Conservation (phyloP, 1,284 basidiomycete species). For the Anthracocystis panici-leucophaei region DNA sequence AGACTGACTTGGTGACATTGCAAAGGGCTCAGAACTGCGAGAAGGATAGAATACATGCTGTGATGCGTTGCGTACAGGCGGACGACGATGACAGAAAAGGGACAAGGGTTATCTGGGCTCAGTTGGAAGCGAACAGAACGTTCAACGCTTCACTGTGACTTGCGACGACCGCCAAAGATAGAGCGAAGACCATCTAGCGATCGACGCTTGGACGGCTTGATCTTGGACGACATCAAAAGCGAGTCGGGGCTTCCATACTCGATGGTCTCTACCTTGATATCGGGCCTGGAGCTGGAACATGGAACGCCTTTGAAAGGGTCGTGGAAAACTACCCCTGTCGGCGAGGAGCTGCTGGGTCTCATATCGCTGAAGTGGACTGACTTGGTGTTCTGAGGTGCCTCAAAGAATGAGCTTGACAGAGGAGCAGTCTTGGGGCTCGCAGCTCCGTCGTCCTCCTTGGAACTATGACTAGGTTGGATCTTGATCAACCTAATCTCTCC, state of each 20-base stretch:
- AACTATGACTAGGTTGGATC: slow-evolving; percentile 15
- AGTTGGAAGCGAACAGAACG: neutral
- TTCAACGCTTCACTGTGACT: slow-evolving; percentile 19
- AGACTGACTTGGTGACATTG: slow-evolving; percentile 3
- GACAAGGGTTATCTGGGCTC: neutral
- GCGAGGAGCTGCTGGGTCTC: slow-evolving; percentile 1
- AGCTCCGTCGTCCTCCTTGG: neutral
- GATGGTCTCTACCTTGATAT: slow-evolving; percentile 19
- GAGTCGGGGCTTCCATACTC: slow-evolving; percentile 26
- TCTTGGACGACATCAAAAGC: slow-evolving; percentile 1
- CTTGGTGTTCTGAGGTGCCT: neutral
- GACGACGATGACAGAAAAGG: neutral
- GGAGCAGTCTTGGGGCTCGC: slow-evolving; percentile 8
- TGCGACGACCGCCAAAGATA: slow-evolving; percentile 20
- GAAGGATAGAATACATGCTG: neutral
- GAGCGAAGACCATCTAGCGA: slow-evolving; percentile 32
- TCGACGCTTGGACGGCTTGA: slow-evolving; percentile 13
- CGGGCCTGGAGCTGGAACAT: slow-evolving; percentile 5
- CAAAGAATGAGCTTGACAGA: neutral
- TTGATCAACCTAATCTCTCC: slow-evolving; percentile 14
- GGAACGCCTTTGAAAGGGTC: slow-evolving; percentile 23
- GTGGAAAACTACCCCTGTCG: slow-evolving; percentile 19
- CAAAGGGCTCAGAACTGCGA: neutral
- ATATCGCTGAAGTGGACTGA: neutral
- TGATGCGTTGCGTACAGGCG: neutral